These are phyloP conservation scores for Solanum pinnatisectum DNA, from an alignment of 257 asterid genomes.

Conservation along the genomic window DNA sequence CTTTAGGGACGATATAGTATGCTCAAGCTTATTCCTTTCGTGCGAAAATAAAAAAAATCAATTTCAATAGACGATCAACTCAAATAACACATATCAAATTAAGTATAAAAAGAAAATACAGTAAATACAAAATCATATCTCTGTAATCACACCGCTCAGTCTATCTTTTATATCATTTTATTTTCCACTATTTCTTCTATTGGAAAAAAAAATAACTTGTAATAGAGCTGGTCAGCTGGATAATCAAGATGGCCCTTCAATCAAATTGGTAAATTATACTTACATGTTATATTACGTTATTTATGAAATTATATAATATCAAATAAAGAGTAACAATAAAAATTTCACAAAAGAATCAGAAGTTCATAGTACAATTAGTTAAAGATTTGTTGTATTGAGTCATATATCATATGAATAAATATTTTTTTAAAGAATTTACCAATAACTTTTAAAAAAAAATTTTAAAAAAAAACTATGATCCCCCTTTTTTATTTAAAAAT, in stretches of 20 bases:
- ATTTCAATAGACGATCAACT: not conserved
- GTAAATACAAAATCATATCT: too few species aligned
- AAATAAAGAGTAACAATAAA: too few species aligned
- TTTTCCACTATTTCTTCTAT: not conserved
- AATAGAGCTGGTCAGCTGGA: not conserved
- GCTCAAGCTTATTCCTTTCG: accelerated
- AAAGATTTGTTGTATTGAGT: not conserved
- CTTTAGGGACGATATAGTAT: accelerated
- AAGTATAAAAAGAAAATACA: not conserved
- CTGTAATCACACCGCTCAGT: too few species aligned
- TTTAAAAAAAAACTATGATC: not conserved
- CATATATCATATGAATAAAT: not conserved
- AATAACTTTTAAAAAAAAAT: not conserved
- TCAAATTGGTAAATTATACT: not conserved
- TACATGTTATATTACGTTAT: not conserved
- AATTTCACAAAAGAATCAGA: not conserved
- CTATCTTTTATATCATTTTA: too few species aligned
- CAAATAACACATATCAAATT: not conserved
- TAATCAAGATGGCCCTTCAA: not conserved
- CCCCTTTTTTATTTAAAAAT: not conserved
- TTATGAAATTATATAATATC: not conserved
- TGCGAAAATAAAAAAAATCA: not conserved
- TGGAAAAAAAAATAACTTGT: too few species aligned
- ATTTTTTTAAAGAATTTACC: not conserved
- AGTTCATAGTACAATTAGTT: not conserved